Percentiles rank a stretch among this genome's conserved stretches.
Conservation (phyloP, 225 moss, liverwort and hornwort genomes). For the Marchantia paleacea region DNA sequence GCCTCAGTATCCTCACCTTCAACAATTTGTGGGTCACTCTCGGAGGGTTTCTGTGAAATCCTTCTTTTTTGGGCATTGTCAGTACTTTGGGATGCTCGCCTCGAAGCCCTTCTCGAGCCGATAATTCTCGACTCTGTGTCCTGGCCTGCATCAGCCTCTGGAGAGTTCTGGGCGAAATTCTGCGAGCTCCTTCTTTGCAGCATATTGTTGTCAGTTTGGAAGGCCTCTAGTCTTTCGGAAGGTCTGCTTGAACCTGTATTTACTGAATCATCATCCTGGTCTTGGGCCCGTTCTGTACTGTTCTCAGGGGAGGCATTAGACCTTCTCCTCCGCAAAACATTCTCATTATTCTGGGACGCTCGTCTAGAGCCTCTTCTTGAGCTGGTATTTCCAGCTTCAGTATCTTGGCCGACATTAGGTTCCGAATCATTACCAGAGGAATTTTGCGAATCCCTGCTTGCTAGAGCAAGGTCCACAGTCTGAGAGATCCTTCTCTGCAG, state of each 20-base stretch:
- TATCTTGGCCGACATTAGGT: background rate
- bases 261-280: background rate
- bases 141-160: background rate
- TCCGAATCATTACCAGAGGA: background rate
- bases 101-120: background rate
- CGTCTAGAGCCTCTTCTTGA: background rate
- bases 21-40: background rate
- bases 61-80: background rate
- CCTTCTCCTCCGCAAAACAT: background rate
- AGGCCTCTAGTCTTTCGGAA: background rate
- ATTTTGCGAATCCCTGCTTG: too few relatives aligned
- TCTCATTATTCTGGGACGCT: background rate
- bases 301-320: background rate
- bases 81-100: background rate
- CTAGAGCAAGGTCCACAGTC: background rate
- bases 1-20: background rate
- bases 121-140: background rate
- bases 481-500: slow-evolving; percentile 1
- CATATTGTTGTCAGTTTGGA: background rate
- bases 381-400: background rate
- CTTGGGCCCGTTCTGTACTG: background rate
- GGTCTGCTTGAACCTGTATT: background rate
- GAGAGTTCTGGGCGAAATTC: background rate
- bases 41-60: background rate
- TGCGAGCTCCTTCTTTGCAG: background rate